A percentile compares a stretch with the other conserved stretches of the same genome.
phyloP scores from a whole-genome alignment of 1,139 yeast species.

The Yamadazyma spencermartinsiae region DNA sequence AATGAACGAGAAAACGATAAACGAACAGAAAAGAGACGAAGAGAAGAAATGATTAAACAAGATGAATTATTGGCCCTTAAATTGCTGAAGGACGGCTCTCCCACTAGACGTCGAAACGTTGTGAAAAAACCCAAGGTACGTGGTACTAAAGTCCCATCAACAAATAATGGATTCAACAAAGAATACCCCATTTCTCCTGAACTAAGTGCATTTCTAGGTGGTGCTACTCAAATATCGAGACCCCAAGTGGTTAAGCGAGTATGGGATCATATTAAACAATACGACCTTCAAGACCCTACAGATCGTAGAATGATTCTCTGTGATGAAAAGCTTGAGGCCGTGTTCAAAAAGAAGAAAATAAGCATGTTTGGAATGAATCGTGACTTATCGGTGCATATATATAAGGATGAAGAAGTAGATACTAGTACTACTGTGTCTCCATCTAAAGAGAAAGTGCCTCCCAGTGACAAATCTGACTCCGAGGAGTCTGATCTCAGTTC shows the following conservation, averaged over 20 bases:
- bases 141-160: slow-evolving; percentile 6
- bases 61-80: slow-evolving; percentile 50
- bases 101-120: slow-evolving; percentile 9
- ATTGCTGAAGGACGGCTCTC: slow-evolving; percentile 36
- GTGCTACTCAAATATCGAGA: slow-evolving; percentile 47
- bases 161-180: slow-evolving; percentile 35
- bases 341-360: slow-evolving; percentile 59
- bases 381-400: slow-evolving; percentile 52
- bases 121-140: slow-evolving; percentile 9
- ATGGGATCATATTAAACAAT: slow-evolving; percentile 71
- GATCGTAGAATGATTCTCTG: slow-evolving; percentile 69
- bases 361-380: slow-evolving; percentile 73
- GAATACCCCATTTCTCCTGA: slow-evolving; percentile 50
- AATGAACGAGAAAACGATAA: slow-evolving; percentile 37
- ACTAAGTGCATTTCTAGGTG: slow-evolving; percentile 45
- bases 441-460: too few relatives aligned
- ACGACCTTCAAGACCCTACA: slow-evolving; percentile 66
- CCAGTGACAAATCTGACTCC: neutral
- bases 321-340: slow-evolving; percentile 58
- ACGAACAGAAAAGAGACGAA: slow-evolving; percentile 24
- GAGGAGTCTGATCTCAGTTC: neutral
- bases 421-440: too few relatives aligned
- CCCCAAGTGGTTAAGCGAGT: slow-evolving; percentile 71
- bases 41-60: slow-evolving; percentile 34
- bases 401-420: slow-evolving; percentile 38